Evolutionary conservation across 345 rosid species (phyloP).

Genomic region (Cardamine resedifolia): DNA sequence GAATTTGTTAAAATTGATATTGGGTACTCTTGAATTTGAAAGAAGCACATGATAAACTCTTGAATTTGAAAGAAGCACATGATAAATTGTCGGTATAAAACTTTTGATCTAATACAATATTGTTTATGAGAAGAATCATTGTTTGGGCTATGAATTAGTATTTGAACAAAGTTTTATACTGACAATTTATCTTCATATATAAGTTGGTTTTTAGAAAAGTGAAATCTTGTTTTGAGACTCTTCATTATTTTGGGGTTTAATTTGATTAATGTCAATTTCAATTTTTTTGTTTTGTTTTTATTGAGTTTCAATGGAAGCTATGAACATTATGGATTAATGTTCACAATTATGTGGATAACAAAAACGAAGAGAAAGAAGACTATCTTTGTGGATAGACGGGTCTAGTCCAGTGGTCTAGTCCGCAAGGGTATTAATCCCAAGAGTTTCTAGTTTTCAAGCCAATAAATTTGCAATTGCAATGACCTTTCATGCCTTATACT

Average conservation of each 20-base stretch:
- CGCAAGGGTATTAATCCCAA: background rate
- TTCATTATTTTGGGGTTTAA: background rate
- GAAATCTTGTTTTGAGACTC: too few species aligned
- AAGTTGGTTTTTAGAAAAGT: background rate
- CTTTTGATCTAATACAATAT: background rate
- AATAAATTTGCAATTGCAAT: background rate
- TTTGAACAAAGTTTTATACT: constrained; percentile 5
- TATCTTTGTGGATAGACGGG: background rate
- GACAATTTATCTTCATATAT: background rate
- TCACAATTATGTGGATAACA: background rate
- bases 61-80: background rate
- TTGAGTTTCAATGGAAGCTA: background rate
- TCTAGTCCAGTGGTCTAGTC: background rate
- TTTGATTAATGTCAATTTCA: background rate
- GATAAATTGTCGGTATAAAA: constrained; percentile 19
- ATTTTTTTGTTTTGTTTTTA: background rate
- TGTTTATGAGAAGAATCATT: background rate
- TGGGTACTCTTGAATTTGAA: background rate
- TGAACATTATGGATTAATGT: background rate
- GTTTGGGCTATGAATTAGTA: background rate
- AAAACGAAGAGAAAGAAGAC: too few species aligned
- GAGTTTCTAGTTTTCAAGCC: background rate
- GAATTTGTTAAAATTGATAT: background rate
- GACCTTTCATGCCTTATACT: background rate
- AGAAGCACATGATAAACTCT: background rate